These are phyloP conservation scores for Exidia glandulosa DNA, from an alignment of 768 basidiomycete genomes.

Conservation along the genomic window DNA sequence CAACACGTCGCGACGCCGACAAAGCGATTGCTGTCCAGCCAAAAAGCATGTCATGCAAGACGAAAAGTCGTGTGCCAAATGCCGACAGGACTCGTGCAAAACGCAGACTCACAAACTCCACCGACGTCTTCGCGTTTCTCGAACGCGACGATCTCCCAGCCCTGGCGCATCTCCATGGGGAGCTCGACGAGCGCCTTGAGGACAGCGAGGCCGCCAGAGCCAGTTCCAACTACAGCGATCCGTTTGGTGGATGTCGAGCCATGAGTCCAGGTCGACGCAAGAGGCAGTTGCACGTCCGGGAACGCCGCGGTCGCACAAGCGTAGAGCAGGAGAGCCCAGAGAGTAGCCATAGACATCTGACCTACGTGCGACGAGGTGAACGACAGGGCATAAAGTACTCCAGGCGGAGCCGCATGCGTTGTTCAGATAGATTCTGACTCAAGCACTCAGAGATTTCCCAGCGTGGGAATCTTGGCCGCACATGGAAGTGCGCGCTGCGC, in stretches of 20 bases:
- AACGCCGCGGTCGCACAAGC: too few species aligned
- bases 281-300: background rate
- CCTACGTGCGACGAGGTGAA: background rate
- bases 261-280: background rate
- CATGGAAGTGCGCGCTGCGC: too few species aligned
- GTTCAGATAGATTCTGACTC: background rate
- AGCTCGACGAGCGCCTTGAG: slow-evolving; percentile 41
- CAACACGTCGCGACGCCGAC: too few species aligned
- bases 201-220: slow-evolving; percentile 43
- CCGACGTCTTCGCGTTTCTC: slow-evolving; percentile 43
- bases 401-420: background rate
- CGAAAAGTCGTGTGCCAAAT: too few species aligned
- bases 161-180: slow-evolving; percentile 23
- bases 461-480: too few species aligned
- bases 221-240: slow-evolving; percentile 47
- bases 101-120: slow-evolving; percentile 39
- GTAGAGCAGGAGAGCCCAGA: background rate
- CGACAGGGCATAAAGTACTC: background rate
- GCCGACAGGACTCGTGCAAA: too few species aligned
- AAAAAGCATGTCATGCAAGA: too few species aligned
- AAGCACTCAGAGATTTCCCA: background rate
- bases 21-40: too few species aligned
- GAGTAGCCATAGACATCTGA: background rate
- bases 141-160: slow-evolving; percentile 40
- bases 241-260: slow-evolving; percentile 22